phyloP scores from a whole-genome alignment of 1,284 basidiomycete species.

The Schizophyllum amplum region DNA sequence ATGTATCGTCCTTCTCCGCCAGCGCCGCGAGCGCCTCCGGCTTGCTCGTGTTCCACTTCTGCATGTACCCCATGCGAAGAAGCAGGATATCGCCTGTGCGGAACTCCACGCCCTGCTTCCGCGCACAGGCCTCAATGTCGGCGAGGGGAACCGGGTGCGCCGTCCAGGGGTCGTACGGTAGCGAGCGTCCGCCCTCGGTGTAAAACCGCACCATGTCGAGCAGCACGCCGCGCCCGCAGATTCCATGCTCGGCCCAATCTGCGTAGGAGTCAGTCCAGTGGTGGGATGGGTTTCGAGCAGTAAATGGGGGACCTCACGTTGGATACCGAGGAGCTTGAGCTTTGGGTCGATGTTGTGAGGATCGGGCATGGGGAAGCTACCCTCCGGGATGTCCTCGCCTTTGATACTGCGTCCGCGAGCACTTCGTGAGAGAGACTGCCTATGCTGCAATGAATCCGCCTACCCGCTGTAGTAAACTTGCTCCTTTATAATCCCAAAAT shows the following conservation, averaged over 20 bases:
- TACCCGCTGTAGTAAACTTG: slow-evolving; percentile 61
- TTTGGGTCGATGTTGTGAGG: slow-evolving; percentile 42
- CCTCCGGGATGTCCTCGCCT: slow-evolving; percentile 32
- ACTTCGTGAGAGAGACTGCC: not conserved
- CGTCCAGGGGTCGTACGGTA: slow-evolving; percentile 63
- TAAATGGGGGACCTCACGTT: too few relatives aligned
- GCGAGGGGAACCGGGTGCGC: slow-evolving; percentile 47
- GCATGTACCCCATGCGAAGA: slow-evolving; percentile 56
- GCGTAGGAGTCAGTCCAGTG: not conserved
- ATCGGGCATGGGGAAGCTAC: slow-evolving; percentile 39
- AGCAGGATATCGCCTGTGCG: slow-evolving; percentile 53
- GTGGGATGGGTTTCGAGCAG: slow-evolving; percentile 4
- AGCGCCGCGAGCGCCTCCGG: slow-evolving; percentile 42
- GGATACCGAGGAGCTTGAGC: slow-evolving; percentile 51
- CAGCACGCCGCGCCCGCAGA: slow-evolving; percentile 63
- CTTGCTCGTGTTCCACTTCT: slow-evolving; percentile 41
- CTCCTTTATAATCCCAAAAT: slow-evolving; percentile 49
- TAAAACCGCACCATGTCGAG: slow-evolving; percentile 55
- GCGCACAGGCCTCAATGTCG: slow-evolving; percentile 55
- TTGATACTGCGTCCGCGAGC: slow-evolving; percentile 4
- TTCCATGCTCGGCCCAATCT: slow-evolving; percentile 72
- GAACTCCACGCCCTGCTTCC: slow-evolving; percentile 52
- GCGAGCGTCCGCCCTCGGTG: slow-evolving; percentile 28
- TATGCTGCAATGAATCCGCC: slow-evolving; percentile 6
- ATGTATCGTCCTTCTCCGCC: slow-evolving; percentile 35